Conservation (phyloP, 257 asterid species). For the Agastache rugosa region DNA sequence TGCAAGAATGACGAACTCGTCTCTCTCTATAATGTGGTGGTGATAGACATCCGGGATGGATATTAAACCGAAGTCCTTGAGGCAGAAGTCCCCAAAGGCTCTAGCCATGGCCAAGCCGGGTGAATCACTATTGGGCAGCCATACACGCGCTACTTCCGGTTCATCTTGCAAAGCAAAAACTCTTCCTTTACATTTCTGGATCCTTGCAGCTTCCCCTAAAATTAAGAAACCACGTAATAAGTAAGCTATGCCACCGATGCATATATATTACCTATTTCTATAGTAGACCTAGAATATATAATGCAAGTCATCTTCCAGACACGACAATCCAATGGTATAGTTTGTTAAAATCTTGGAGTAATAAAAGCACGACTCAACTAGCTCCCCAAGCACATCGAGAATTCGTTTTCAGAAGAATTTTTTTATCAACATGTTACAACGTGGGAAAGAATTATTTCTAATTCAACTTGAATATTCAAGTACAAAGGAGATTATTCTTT, state of each 20-base stretch:
- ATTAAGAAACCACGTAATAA: slow-evolving; percentile 10
- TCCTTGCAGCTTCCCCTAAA: slow-evolving; percentile 94
- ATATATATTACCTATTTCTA: no score
- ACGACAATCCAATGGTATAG: not conserved
- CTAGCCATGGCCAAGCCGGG: slow-evolving; percentile 99
- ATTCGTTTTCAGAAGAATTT: not conserved
- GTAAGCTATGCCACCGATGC: not conserved
- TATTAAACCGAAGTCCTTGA: slow-evolving; percentile 94
- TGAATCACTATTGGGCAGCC: slow-evolving; percentile 96
- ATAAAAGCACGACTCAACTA: not conserved
- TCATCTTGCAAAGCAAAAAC: slow-evolving; percentile 99
- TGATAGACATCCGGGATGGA: slow-evolving; percentile 95
- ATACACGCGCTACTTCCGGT: slow-evolving; percentile 98
- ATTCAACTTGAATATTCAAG: not conserved
- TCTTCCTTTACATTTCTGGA: slow-evolving; percentile 92
- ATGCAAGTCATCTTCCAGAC: not conserved
- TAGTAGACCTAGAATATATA: not conserved
- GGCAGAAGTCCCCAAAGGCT: slow-evolving; percentile 98
- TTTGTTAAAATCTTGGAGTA: not conserved
- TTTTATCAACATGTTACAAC: not conserved
- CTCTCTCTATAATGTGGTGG: slow-evolving; percentile 69
- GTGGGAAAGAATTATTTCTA: not conserved
- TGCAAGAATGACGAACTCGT: slow-evolving; percentile 87
- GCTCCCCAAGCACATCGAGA: not conserved
- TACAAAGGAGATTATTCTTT: not conserved